Evolutionary conservation across 2,329 filamentous ascomycete genomes (phyloP).

Genomic region (Magnaporthiopsis incrustans): DNA sequence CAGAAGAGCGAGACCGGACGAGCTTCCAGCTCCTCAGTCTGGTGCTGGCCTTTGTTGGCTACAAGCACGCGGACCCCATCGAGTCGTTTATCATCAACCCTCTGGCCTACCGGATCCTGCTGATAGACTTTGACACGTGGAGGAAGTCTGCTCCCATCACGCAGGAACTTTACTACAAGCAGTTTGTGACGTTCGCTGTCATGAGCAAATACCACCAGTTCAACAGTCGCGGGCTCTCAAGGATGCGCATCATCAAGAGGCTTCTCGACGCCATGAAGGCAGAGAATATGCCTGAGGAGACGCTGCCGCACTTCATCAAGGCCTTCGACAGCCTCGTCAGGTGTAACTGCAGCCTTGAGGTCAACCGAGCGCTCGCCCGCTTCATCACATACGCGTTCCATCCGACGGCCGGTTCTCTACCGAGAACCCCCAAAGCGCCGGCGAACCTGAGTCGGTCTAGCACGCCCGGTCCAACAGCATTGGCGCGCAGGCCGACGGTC

Average conservation of each 20-base stretch:
- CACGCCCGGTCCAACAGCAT: conserved; percentile 24
- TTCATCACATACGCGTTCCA: conserved; percentile 93
- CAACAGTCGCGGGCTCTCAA: conserved; percentile 75
- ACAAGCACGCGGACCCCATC: conserved; percentile 68
- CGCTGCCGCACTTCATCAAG: conserved; percentile 66
- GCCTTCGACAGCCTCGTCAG: conserved; percentile 75
- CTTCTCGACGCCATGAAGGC: conserved; percentile 85
- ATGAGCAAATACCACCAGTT: conserved; percentile 88
- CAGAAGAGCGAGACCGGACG: conserved; percentile 46
- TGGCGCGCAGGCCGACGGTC: conserved; percentile 26
- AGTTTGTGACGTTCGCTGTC: conserved; percentile 83
- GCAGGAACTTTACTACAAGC: conserved; percentile 84
- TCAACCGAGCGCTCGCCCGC: conserved; percentile 77
- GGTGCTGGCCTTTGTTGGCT: conserved; percentile 81
- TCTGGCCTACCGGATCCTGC: conserved; percentile 80
- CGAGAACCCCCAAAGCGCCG: conserved; percentile 39
- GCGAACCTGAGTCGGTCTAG: conserved; percentile 26
- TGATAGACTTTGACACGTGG: conserved; percentile 94
- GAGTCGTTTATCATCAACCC: conserved; percentile 95
- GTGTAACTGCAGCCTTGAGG: conserved; percentile 74
- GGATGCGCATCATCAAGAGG: conserved; percentile 93
- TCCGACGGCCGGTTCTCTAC: conserved; percentile 36
- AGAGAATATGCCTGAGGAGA: conserved; percentile 64
- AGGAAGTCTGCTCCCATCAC: conserved; percentile 67
- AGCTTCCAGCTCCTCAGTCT: conserved; percentile 62